Evolutionary conservation across 2,329 filamentous ascomycete genomes (phyloP).

Genomic region (Diaporthe sp.): DNA sequence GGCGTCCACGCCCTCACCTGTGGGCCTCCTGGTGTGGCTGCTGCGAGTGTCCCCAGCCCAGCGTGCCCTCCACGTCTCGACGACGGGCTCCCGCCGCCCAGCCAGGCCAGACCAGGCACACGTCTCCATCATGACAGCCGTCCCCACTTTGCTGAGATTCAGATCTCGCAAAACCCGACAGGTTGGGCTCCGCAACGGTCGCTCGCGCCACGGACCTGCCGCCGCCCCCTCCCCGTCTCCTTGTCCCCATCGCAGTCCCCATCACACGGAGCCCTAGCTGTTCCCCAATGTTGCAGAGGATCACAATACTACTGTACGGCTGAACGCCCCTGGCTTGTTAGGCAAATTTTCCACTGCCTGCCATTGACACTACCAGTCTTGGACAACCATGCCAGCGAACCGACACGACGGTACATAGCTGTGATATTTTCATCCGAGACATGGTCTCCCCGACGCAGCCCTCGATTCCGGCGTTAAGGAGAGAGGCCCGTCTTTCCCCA

Average conservation of each 20-base stretch:
- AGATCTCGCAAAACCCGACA: conserved; percentile 39
- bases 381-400: conserved; percentile 8
- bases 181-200: conserved; percentile 35
- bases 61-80: not conserved
- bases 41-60: not conserved
- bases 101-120: conserved; percentile 19
- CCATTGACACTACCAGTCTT: not conserved
- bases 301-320: conserved; percentile 23
- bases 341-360: not conserved
- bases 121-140: conserved; percentile 14
- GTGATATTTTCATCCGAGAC: conserved; percentile 12
- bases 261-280: conserved; percentile 14
- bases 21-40: conserved; percentile 8
- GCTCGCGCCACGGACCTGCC: conserved; percentile 37
- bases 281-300: conserved; percentile 10
- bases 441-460: conserved; percentile 19
- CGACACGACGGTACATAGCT: conserved; percentile 5
- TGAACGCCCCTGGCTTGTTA: conserved; percentile 1
- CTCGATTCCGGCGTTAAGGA: not conserved
- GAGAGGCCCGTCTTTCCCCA: not conserved
- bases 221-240: conserved; percentile 10
- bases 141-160: conserved; percentile 37
- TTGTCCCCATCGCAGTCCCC: conserved; percentile 10
- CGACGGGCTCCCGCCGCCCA: not conserved
- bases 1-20: conserved; percentile 29